A percentile compares a stretch with the other conserved stretches of the same genome.
Evolutionary conservation across 805 yeast species (phyloP).

Genomic region (Hanseniaspora lindneri): DNA sequence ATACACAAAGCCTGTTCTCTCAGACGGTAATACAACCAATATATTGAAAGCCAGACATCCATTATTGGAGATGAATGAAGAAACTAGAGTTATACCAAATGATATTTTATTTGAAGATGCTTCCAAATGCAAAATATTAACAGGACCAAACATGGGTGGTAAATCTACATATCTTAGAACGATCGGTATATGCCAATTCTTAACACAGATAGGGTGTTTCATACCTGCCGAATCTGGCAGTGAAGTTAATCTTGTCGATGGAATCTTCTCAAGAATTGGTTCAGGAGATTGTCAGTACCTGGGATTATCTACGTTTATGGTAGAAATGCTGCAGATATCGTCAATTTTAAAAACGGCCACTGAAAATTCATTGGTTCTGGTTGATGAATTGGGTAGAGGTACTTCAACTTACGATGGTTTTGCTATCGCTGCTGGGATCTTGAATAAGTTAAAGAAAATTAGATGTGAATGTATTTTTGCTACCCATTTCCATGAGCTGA

Average conservation of each 20-base stretch:
- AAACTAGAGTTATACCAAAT: constrained; percentile 70
- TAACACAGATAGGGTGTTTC: constrained; percentile 85
- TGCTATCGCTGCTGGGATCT: constrained; percentile 95
- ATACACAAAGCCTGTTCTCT: constrained; percentile 62
- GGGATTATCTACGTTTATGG: constrained; percentile 95
- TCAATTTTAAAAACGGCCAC: constrained; percentile 82
- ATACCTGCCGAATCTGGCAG: constrained; percentile 64
- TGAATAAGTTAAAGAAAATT: constrained; percentile 61
- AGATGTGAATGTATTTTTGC: constrained; percentile 77
- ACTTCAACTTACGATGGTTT: constrained; percentile 86
- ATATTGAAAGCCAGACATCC: constrained; percentile 77
- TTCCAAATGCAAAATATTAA: constrained; percentile 54
- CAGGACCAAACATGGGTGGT: constrained; percentile 98
- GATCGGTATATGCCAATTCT: constrained; percentile 70
- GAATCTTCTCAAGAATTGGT: constrained; percentile 92
- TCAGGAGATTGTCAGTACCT: constrained; percentile 96
- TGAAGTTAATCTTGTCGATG: constrained; percentile 74
- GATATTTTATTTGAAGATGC: constrained; percentile 51
- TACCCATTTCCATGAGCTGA: constrained; percentile 93
- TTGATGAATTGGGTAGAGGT: constrained; percentile 86
- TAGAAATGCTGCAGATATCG: constrained; percentile 95
- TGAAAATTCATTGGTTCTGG: constrained; percentile 69
- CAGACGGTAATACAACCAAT: constrained; percentile 30
- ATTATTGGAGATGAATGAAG: constrained; percentile 85
- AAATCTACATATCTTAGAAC: constrained; percentile 88